A percentile compares a stretch with the other conserved stretches of the same genome.
phyloP scores from a whole-genome alignment of 2,329 filamentous ascomycete genomes.

The Clonostachys rosea region DNA sequence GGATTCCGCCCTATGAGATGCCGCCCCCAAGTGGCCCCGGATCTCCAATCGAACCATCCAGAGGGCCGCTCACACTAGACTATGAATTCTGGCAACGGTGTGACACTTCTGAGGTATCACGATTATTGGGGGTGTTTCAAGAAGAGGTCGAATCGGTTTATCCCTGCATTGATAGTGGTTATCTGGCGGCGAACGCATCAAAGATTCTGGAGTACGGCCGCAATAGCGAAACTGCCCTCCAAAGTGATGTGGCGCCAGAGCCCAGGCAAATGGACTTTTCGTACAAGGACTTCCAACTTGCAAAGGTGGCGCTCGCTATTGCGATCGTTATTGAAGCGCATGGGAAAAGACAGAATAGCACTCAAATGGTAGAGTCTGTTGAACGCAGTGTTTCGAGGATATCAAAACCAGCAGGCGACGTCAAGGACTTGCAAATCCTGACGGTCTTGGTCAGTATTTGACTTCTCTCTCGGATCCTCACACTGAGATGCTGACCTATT shows the following conservation, averaged over 20 bases:
- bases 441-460: conserved; percentile 16
- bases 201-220: conserved; percentile 17
- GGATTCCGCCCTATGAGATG: conserved; percentile 18
- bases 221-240: not conserved
- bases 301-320: conserved; percentile 24
- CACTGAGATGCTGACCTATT: not conserved
- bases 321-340: conserved; percentile 22
- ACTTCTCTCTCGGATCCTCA: not conserved
- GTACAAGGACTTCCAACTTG: conserved; percentile 21
- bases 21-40: conserved; percentile 13
- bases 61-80: conserved; percentile 4
- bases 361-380: conserved; percentile 18
- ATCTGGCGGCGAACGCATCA: conserved; percentile 13
- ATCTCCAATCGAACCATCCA: conserved; percentile 9
- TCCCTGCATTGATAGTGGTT: conserved; percentile 21
- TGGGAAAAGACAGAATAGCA: conserved; percentile 18
- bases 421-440: conserved; percentile 25
- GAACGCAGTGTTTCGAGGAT: conserved; percentile 19
- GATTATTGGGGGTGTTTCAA: conserved; percentile 27
- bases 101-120: conserved; percentile 14
- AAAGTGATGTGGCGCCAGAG: not conserved
- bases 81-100: conserved; percentile 14
- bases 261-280: not conserved
- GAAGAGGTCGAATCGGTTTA: conserved; percentile 32
- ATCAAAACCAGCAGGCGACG: conserved; percentile 16